Percentiles rank a stretch among this genome's conserved stretches.
phyloP scores from a whole-genome alignment of 1,284 basidiomycete species.

The Taiwanofungus camphoratus region DNA sequence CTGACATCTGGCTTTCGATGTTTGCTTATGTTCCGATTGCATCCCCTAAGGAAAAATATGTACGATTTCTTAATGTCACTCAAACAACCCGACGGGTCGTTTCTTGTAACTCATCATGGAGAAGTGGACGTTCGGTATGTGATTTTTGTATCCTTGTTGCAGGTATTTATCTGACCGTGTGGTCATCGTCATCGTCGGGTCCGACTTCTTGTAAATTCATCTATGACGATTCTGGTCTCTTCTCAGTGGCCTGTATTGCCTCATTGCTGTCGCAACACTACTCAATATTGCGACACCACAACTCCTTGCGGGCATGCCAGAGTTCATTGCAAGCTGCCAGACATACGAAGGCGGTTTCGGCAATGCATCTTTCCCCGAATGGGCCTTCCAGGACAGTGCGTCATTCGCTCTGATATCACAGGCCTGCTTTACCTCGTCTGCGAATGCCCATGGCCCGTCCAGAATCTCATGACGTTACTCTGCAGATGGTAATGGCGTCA shows the following conservation, averaged over 20 bases:
- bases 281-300: conserved; percentile 86
- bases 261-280: conserved; percentile 64
- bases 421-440: not conserved
- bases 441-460: not conserved
- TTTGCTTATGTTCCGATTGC: not conserved
- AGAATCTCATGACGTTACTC: not conserved
- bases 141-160: too few relatives aligned
- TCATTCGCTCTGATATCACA: too few relatives aligned
- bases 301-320: conserved; percentile 62
- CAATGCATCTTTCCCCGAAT: conserved; percentile 67
- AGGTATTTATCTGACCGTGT: too few relatives aligned
- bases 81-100: conserved; percentile 93
- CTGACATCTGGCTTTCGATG: too few relatives aligned
- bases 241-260: conserved; percentile 69
- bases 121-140: conserved; percentile 90
- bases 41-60: conserved; percentile 37
- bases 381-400: conserved; percentile 23
- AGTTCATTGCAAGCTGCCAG: conserved; percentile 79
- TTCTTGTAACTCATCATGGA: conserved; percentile 81
- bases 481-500: not conserved
- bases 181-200: too few relatives aligned
- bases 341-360: conserved; percentile 98
- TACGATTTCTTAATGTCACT: conserved; percentile 91
- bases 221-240: not conserved
- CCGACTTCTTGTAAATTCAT: too few relatives aligned